phyloP scores from a whole-genome alignment of 1,284 basidiomycete species.

The Ustilago nuda region DNA sequence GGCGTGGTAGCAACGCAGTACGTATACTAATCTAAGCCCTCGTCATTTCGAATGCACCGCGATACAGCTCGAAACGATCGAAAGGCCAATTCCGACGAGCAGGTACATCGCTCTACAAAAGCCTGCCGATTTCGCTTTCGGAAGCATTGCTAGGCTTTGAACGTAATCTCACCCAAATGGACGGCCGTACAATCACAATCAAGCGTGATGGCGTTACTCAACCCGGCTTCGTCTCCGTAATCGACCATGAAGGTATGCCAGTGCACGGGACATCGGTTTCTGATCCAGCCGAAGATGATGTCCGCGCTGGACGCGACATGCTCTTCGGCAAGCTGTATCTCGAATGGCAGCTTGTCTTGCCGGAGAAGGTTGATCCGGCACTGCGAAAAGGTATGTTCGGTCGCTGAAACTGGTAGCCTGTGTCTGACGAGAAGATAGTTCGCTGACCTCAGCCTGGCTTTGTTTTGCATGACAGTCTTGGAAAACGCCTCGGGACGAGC shows the following conservation, averaged over 20 bases:
- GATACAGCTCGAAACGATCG: constrained; percentile 31
- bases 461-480: constrained; percentile 14
- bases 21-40: not conserved
- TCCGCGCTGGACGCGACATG: constrained; percentile 35
- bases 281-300: constrained; percentile 37
- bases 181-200: constrained; percentile 58
- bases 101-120: constrained; percentile 62
- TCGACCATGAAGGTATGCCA: constrained; percentile 65
- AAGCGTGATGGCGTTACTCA: constrained; percentile 60
- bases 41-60: not conserved
- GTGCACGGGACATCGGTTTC: constrained; percentile 43
- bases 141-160: constrained; percentile 67
- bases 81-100: constrained; percentile 61
- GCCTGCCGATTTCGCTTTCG: constrained; percentile 56
- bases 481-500: constrained; percentile 24
- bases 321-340: constrained; percentile 63
- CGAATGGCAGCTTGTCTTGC: constrained; percentile 63
- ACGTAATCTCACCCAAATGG: constrained; percentile 61
- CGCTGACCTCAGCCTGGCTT: not conserved
- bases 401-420: too few species aligned
- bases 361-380: constrained; percentile 52
- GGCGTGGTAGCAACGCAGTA: not conserved
- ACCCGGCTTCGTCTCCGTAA: constrained; percentile 55
- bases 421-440: not conserved
- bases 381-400: constrained; percentile 41